Evolutionary conservation across 2,329 filamentous ascomycete species (phyloP).

Genomic region (Xylariaceae sp.): DNA sequence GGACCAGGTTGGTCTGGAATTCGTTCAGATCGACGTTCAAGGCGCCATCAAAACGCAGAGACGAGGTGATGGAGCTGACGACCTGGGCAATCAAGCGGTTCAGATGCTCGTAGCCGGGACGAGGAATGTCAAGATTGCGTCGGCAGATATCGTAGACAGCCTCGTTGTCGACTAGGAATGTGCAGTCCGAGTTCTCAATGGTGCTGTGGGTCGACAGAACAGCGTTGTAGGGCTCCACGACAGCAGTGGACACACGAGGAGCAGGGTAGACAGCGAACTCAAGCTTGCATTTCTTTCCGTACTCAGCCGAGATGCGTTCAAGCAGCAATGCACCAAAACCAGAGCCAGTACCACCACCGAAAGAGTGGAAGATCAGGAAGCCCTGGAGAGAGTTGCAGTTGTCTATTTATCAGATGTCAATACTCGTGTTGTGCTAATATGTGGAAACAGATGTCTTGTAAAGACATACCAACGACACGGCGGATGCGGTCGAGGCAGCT

Average conservation of each 20-base stretch:
- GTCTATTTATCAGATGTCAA: constrained; percentile 42
- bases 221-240: constrained; percentile 72
- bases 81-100: constrained; percentile 72
- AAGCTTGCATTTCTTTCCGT: constrained; percentile 74
- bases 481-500: constrained; percentile 66
- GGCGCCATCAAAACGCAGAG: constrained; percentile 67
- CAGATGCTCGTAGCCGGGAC: constrained; percentile 66
- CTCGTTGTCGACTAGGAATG: constrained; percentile 73
- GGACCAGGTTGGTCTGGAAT: constrained; percentile 74
- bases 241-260: constrained; percentile 64
- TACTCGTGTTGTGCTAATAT: neutral
- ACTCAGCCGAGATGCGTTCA: constrained; percentile 69
- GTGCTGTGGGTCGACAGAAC: constrained; percentile 72
- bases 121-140: constrained; percentile 65
- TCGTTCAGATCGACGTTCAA: constrained; percentile 73
- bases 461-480: constrained; percentile 59
- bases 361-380: constrained; percentile 73
- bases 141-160: constrained; percentile 73
- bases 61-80: constrained; percentile 71
- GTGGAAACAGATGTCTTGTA: neutral
- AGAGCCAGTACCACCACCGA: constrained; percentile 68
- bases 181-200: constrained; percentile 74
- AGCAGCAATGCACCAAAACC: constrained; percentile 69
- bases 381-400: constrained; percentile 71
- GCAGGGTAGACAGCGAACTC: constrained; percentile 71